Evolutionary conservation across 208 protist genomes (phyloP).

Genomic region (Lotmaria passim): DNA sequence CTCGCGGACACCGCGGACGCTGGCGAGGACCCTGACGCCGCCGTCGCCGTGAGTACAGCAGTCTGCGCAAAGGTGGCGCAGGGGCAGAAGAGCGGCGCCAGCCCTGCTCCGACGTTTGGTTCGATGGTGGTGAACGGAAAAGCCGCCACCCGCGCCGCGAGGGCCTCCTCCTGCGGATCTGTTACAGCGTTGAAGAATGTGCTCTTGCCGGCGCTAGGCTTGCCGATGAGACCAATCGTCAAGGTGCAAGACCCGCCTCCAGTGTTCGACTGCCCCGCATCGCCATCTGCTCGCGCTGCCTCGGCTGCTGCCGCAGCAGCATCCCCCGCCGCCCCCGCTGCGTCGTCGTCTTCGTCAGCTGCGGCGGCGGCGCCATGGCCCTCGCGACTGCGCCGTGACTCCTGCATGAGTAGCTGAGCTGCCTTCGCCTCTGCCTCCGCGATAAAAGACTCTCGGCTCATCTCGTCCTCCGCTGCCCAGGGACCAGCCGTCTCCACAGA

Average conservation of each 20-base stretch:
- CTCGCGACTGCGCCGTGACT: conserved; percentile 11
- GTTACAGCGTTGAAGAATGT: conserved; percentile 95
- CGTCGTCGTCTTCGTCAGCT: conserved; percentile 11
- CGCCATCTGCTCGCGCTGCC: neutral
- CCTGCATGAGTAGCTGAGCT: conserved; percentile 22
- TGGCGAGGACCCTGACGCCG: neutral
- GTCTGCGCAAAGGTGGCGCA: conserved; percentile 43
- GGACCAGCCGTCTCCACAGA: neutral
- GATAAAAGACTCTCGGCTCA: conserved; percentile 37
- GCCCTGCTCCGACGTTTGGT: conserved; percentile 83
- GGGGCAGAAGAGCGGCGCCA: conserved; percentile 73
- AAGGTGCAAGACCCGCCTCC: conserved; percentile 71
- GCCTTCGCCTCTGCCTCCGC: conserved; percentile 43
- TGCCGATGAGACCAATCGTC: conserved; percentile 94
- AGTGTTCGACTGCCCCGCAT: conserved; percentile 5
- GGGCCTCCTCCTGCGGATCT: conserved; percentile 72
- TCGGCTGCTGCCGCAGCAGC: conserved; percentile 1
- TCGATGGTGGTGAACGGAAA: conserved; percentile 96
- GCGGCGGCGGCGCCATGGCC: neutral
- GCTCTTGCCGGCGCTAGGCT: conserved; percentile 93
- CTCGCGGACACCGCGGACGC: neutral
- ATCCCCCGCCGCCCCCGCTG: neutral
- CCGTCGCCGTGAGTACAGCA: neutral
- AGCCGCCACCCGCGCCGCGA: conserved; percentile 87
- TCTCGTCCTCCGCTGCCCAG: conserved; percentile 57